Base-by-base conservation (phyloP, 208 protist species). In the Crithidia bombi region DNA sequence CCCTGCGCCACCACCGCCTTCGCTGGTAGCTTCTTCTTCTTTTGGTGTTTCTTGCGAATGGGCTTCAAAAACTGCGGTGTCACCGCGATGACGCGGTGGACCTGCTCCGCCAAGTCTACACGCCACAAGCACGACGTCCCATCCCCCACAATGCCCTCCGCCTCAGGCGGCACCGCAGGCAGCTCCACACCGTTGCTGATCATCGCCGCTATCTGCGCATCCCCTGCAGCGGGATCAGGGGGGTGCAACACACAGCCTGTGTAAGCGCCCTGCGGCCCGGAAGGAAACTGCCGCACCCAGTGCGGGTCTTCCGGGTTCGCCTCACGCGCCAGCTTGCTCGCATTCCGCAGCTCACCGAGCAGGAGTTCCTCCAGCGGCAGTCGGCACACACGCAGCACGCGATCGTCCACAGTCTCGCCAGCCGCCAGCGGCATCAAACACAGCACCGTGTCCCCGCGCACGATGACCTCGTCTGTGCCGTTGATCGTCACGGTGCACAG, bases 301-400 rank as follows among this genome's bases (percentile, higher is more conserved):
- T 83, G 78, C 5, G 47, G 12, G 43, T 79, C 69, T 28, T 63
- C 47, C 32, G 77, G 69, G 10, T 69, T 65, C 0, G 81, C 85
- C 68, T 87, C 70, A 30, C 85, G 78, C 3, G 81, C 85, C 44
- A 65, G 61, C 52, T 79, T 82, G 66, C 85, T 81, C 4, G 78
- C 72, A 49, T 87, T 71, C 39, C 80, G 74, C 43, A 91, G 56
- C 73, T 91, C 85, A 7, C 75, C 77, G 1, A 91, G 69, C 21
- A 91, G 74, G 23, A 87, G 70, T 71, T 91, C 85, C 69, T 91
- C 85, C 68, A 85, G 52, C 49, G 79, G 76, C 32, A 81, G 52
- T 2, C 52, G 62, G 23, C 65, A 68, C 38, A 82, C 70, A 35
- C 68, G 62, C 38, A 90, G 69, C 36, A 76, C 80, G 4, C 82